These are phyloP conservation scores for Agaricales sp. DNA, from an alignment of 1,284 basidiomycete species.

Conservation along the genomic window DNA sequence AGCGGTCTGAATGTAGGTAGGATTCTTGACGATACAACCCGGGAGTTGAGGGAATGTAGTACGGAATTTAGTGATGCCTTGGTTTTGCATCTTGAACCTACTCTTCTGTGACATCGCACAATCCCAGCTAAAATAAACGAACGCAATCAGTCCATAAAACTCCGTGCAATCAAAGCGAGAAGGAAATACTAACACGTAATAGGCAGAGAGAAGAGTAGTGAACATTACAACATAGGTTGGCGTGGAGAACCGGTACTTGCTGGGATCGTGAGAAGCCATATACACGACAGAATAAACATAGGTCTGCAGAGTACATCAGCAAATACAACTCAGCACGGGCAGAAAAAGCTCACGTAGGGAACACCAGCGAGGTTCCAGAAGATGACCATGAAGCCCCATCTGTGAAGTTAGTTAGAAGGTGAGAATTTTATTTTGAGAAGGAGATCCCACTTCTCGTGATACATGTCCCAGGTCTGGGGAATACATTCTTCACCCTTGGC, in stretches of 20 bases:
- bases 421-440: neutral
- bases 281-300: constrained; percentile 97
- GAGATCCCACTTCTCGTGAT: constrained; percentile 73
- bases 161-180: too few relatives aligned
- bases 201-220: constrained; percentile 70
- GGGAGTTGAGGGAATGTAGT: constrained; percentile 94
- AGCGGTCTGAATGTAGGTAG: constrained; percentile 86
- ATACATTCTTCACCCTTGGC: constrained; percentile 95
- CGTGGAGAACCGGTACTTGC: constrained; percentile 81
- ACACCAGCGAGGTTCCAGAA: constrained; percentile 98
- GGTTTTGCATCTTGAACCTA: constrained; percentile 94
- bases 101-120: constrained; percentile 96
- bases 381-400: constrained; percentile 89
- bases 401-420: constrained; percentile 14
- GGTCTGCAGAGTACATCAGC: constrained; percentile 43
- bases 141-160: neutral
- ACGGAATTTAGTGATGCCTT: constrained; percentile 79
- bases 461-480: constrained; percentile 99
- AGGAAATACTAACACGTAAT: constrained; percentile 59
- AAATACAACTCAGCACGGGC: constrained; percentile 8
- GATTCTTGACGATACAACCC: constrained; percentile 79
- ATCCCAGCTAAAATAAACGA: constrained; percentile 61
- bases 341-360: constrained; percentile 51
- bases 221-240: constrained; percentile 65
- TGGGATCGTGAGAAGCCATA: constrained; percentile 92